Conservation (phyloP, 768 basidiomycete genomes). For the Udeniomyces megalosporus region DNA sequence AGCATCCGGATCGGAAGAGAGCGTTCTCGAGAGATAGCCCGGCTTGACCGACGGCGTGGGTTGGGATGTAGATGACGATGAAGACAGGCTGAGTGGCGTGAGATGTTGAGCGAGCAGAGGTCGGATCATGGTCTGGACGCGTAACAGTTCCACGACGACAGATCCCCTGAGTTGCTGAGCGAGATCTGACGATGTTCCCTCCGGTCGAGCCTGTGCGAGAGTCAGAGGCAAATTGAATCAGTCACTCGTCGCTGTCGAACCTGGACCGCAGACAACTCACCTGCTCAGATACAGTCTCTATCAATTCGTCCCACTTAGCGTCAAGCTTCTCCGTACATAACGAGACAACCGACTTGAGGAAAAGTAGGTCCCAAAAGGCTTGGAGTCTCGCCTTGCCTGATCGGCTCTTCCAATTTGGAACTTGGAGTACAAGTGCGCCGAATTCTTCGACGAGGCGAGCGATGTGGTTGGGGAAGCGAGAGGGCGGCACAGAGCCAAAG, state of each 20-base stretch:
- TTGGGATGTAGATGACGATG: too few relatives aligned
- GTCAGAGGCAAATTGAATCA: background rate
- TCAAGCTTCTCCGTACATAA: background rate
- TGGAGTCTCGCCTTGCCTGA: background rate
- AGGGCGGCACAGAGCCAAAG: constrained; percentile 1
- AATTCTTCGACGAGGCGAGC: background rate
- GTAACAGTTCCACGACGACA: background rate
- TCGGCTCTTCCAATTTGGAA: background rate
- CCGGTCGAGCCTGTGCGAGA: background rate
- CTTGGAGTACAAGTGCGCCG: background rate
- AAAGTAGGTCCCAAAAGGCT: background rate
- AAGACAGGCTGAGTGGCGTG: too few relatives aligned
- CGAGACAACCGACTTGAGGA: background rate
- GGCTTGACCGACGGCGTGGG: too few relatives aligned
- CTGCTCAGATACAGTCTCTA: background rate
- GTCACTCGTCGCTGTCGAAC: too few relatives aligned
- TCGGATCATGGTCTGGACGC: background rate
- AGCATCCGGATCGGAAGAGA: too few relatives aligned
- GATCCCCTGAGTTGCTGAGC: background rate
- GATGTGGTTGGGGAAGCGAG: background rate
- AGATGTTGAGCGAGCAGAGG: background rate
- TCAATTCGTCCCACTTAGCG: too few relatives aligned
- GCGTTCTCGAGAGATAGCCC: too few relatives aligned
- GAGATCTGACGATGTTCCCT: background rate
- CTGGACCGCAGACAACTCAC: background rate